These are phyloP conservation scores for Candida qinlingensis DNA, from an alignment of 805 yeast genomes.

Conservation along the genomic window DNA sequence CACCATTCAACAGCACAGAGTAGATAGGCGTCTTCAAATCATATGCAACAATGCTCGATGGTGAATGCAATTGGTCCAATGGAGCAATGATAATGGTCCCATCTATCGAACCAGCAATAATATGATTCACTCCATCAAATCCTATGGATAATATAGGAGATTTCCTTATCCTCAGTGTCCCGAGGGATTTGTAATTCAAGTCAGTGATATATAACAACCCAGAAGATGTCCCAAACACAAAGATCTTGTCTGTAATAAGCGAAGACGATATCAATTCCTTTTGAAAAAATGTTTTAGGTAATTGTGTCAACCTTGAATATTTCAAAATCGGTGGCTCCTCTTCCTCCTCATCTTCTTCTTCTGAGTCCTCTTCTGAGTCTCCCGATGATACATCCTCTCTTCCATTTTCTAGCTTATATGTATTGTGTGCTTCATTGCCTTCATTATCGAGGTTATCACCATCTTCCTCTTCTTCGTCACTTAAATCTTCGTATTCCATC, in stretches of 20 bases:
- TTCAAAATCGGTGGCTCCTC: slow-evolving; percentile 68
- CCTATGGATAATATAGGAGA: slow-evolving; percentile 75
- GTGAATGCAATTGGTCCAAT: slow-evolving; percentile 26
- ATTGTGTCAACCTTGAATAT: slow-evolving; percentile 60
- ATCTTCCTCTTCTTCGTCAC: not conserved
- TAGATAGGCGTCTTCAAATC: slow-evolving; percentile 88
- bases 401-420: not conserved
- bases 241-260: slow-evolving; percentile 50
- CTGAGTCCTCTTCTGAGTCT: slow-evolving; percentile 5
- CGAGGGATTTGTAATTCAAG: slow-evolving; percentile 52
- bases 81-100: slow-evolving; percentile 87
- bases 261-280: slow-evolving; percentile 78
- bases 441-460: not conserved
- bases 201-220: slow-evolving; percentile 70
- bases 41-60: slow-evolving; percentile 42
- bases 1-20: slow-evolving; percentile 74
- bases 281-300: slow-evolving; percentile 67
- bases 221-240: slow-evolving; percentile 85
- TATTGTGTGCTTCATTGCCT: not conserved
- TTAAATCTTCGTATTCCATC: not conserved
- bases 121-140: slow-evolving; percentile 61
- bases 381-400: not conserved
- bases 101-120: slow-evolving; percentile 90
- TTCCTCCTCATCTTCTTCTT: slow-evolving; percentile 14
- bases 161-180: slow-evolving; percentile 79